Evolutionary conservation across 2,329 filamentous ascomycete species (phyloP).

Genomic region (Pestalotiopsis sp.): DNA sequence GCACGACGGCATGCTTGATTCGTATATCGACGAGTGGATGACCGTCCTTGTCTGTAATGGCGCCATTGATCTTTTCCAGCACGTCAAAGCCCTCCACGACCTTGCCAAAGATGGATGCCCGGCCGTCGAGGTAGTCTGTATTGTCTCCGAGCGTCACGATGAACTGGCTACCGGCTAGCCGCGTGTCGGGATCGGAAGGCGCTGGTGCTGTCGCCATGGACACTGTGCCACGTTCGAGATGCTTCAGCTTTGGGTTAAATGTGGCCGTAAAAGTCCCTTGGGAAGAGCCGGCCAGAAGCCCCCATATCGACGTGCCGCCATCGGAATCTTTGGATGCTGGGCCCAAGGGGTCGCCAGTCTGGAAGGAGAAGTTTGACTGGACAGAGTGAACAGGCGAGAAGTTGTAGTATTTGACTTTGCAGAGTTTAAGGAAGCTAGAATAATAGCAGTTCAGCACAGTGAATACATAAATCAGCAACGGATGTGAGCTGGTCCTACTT

Average conservation of each 20-base stretch:
- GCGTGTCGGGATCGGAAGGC: conserved; percentile 74
- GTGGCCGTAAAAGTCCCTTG: conserved; percentile 82
- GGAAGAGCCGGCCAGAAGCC: conserved; percentile 69
- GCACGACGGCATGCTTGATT: conserved; percentile 86
- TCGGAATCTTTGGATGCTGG: conserved; percentile 83
- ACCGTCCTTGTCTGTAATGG: conserved; percentile 84
- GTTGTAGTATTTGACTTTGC: conserved; percentile 99
- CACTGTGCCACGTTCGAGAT: conserved; percentile 86
- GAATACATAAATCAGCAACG: conserved; percentile 6
- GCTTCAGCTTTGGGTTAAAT: conserved; percentile 85
- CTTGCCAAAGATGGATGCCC: conserved; percentile 92
- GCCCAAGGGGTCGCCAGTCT: conserved; percentile 92
- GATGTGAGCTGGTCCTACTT: conserved; percentile 65
- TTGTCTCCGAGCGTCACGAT: conserved; percentile 89
- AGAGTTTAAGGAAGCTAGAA: conserved; percentile 93
- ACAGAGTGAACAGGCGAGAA: conserved; percentile 90
- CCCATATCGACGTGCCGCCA: conserved; percentile 94
- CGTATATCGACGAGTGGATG: conserved; percentile 92
- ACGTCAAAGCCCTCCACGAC: conserved; percentile 96
- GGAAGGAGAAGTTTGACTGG: conserved; percentile 94
- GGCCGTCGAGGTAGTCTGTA: conserved; percentile 87
- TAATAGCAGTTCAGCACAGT: conserved; percentile 49
- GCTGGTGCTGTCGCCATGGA: conserved; percentile 94
- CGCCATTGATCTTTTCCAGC: conserved; percentile 88
- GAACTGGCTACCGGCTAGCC: conserved; percentile 89